phyloP scores from a whole-genome alignment of 2,329 filamentous ascomycete genomes.

The Apiospora arundinis region DNA sequence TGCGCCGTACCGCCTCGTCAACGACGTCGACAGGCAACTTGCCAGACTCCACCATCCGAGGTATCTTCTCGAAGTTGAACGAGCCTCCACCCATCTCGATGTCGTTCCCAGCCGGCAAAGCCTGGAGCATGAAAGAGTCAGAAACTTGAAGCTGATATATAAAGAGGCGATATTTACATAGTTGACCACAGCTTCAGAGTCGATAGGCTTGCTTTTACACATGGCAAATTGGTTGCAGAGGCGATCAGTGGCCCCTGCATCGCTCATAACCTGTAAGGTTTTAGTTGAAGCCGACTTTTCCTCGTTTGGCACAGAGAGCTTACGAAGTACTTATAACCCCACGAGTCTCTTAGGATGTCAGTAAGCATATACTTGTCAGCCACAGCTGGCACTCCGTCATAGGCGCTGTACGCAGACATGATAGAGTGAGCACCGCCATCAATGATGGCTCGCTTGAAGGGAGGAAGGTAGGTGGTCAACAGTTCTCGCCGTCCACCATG shows the following conservation, averaged over 20 bases:
- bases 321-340: constrained; percentile 75
- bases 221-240: constrained; percentile 69
- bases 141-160: neutral
- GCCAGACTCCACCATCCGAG: constrained; percentile 66
- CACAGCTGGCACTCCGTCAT: constrained; percentile 74
- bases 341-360: constrained; percentile 72
- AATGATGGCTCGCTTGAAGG: constrained; percentile 74
- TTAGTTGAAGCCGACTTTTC: neutral
- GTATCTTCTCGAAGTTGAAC: constrained; percentile 72
- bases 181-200: constrained; percentile 69
- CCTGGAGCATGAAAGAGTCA: constrained; percentile 36
- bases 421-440: constrained; percentile 71
- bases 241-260: constrained; percentile 75
- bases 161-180: constrained; percentile 46
- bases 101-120: constrained; percentile 73
- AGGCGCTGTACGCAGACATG: constrained; percentile 78
- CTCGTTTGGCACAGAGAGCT: constrained; percentile 35
- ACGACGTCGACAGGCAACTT: constrained; percentile 65
- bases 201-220: constrained; percentile 64
- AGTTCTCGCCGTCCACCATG: constrained; percentile 61
- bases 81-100: constrained; percentile 80
- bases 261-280: constrained; percentile 55
- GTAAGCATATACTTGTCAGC: constrained; percentile 70
- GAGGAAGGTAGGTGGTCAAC: constrained; percentile 60
- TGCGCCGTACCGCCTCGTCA: constrained; percentile 69